phyloP scores from a whole-genome alignment of 2,329 filamentous ascomycete genomes.

The Neopestalotiopsis sp. region DNA sequence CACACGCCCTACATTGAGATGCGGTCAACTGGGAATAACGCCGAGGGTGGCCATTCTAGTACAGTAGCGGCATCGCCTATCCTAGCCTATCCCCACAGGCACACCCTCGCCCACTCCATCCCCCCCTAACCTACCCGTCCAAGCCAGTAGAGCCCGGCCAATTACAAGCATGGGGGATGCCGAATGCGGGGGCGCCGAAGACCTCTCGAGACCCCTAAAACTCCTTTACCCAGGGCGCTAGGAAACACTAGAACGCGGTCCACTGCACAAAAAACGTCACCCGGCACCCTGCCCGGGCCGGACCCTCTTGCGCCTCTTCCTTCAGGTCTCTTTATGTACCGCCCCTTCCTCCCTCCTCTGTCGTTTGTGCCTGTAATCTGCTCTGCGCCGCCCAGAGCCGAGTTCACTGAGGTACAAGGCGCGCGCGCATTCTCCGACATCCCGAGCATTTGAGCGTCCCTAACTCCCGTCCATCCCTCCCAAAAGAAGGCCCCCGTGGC shows the following conservation, averaged over 20 bases:
- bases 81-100: not conserved
- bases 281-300: not conserved
- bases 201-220: not conserved
- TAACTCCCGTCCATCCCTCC: not conserved
- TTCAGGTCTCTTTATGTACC: not conserved
- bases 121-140: not conserved
- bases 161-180: not conserved
- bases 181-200: not conserved
- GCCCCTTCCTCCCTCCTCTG: not conserved
- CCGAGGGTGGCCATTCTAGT: not conserved
- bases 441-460: not conserved
- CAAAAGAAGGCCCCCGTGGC: not conserved
- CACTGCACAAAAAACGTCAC: not conserved
- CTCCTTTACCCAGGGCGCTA: not conserved
- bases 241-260: not conserved
- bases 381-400: not conserved
- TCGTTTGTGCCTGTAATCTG: not conserved
- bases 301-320: not conserved
- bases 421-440: not conserved
- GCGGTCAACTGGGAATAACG: slow-evolving; percentile 1
- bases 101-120: not conserved
- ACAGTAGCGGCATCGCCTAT: not conserved
- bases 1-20: not conserved
- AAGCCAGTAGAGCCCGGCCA: not conserved
- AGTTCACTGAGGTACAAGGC: not conserved